These are phyloP conservation scores for Coemansia sp. DNA, from an alignment of 192 early-diverging fungal genomes.

Conservation along the genomic window DNA sequence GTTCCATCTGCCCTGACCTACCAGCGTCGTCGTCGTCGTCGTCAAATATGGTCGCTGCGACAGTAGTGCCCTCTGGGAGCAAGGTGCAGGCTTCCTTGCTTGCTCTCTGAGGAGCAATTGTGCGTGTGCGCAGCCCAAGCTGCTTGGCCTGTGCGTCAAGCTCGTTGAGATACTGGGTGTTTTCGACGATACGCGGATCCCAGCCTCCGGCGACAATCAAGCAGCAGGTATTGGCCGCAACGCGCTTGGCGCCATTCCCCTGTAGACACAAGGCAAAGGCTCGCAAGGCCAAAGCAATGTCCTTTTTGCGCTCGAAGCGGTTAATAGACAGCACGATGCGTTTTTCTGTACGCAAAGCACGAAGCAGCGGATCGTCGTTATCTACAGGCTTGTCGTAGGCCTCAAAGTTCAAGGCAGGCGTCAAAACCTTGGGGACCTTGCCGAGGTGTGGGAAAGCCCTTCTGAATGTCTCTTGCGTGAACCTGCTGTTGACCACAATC, in stretches of 20 bases:
- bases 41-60: slow-evolving; percentile 16
- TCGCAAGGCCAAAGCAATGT: slow-evolving; percentile 78
- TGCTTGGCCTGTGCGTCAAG: slow-evolving; percentile 61
- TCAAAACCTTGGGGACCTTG: slow-evolving; percentile 71
- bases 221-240: slow-evolving; percentile 5
- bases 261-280: slow-evolving; percentile 60
- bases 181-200: slow-evolving; percentile 83
- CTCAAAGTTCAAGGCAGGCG: slow-evolving; percentile 81
- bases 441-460: slow-evolving; percentile 69
- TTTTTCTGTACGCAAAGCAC: slow-evolving; percentile 26
- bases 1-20: slow-evolving; percentile 16
- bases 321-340: slow-evolving; percentile 77
- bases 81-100: slow-evolving; percentile 9
- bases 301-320: slow-evolving; percentile 97
- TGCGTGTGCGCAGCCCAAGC: slow-evolving; percentile 43
- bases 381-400: slow-evolving; percentile 71
- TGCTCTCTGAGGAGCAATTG: slow-evolving; percentile 22
- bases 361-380: slow-evolving; percentile 57
- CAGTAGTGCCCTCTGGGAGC: slow-evolving; percentile 12
- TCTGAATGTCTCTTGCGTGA: slow-evolving; percentile 76
- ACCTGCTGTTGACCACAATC: slow-evolving; percentile 92
- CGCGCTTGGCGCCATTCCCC: neutral
- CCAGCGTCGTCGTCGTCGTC: neutral
- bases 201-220: slow-evolving; percentile 91
- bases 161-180: slow-evolving; percentile 80